phyloP scores from a whole-genome alignment of 306 rosid genomes.

The Rosa chinensis region DNA sequence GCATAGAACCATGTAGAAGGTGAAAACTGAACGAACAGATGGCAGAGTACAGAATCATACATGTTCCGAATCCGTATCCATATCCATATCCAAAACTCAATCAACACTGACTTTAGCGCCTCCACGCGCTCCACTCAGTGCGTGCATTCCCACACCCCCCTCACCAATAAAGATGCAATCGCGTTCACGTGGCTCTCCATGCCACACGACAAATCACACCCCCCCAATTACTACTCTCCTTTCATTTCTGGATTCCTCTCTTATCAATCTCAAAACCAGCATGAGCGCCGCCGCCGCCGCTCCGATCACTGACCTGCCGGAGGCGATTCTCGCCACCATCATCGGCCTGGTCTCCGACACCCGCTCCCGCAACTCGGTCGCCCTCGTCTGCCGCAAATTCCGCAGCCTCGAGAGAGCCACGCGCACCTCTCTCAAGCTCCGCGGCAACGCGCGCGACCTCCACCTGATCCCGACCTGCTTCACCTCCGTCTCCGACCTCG shows the following conservation, averaged over 20 bases:
- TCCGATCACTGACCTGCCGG: slow-evolving; percentile 60
- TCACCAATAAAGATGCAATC: slow-evolving; percentile 12
- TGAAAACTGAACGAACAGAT: not conserved
- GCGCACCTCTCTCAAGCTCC: slow-evolving; percentile 67
- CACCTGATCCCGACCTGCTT: slow-evolving; percentile 61
- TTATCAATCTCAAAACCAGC: not conserved
- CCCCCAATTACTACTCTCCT: not conserved
- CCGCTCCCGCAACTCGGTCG: slow-evolving; percentile 66
- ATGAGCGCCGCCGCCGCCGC: not conserved
- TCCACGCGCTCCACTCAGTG: slow-evolving; percentile 21
- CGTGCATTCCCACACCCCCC: not conserved
- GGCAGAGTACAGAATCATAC: slow-evolving; percentile 3
- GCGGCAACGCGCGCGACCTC: slow-evolving; percentile 88
- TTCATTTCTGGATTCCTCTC: not conserved
- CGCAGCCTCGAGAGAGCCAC: slow-evolving; percentile 57
- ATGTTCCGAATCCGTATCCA: not conserved
- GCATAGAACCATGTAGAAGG: too few relatives aligned
- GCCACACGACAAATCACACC: slow-evolving; percentile 24
- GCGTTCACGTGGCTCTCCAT: slow-evolving; percentile 49
- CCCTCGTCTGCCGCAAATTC: slow-evolving; percentile 63
- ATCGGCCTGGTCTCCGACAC: slow-evolving; percentile 50
- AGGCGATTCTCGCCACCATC: slow-evolving; percentile 53
- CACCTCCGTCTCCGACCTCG: slow-evolving; percentile 55
- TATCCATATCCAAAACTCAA: slow-evolving; percentile 8
- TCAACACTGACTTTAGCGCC: not conserved